Conservation (phyloP, 371 early-diverging fungal genomes). For the Syncephalis fuscata region DNA sequence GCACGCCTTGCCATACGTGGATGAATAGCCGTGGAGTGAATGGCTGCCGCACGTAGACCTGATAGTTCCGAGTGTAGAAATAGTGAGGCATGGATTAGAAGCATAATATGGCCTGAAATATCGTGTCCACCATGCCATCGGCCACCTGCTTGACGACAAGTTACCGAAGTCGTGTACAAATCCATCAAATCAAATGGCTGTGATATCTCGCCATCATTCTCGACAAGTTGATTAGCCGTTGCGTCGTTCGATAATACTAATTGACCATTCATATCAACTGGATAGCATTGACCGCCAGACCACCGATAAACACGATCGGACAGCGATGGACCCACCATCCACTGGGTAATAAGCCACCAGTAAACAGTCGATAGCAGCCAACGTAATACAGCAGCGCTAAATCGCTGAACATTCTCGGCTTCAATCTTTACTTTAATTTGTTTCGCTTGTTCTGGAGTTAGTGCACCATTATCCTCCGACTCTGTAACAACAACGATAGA, state of each 20-base stretch:
- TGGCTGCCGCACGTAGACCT: background rate
- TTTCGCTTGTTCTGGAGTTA: background rate
- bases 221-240: too few species aligned
- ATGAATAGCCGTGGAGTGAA: background rate
- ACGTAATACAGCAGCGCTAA: slow-evolving; percentile 16
- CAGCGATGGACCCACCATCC: slow-evolving; percentile 64
- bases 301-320: slow-evolving; percentile 58
- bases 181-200: too few species aligned
- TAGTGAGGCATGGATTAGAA: slow-evolving; percentile 67
- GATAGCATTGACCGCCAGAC: slow-evolving; percentile 45
- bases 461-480: background rate
- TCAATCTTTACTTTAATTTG: background rate
- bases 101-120: slow-evolving; percentile 78
- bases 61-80: slow-evolving; percentile 56
- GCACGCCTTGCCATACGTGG: background rate
- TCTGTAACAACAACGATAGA: slow-evolving; percentile 5
- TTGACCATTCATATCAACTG: slow-evolving; percentile 8
- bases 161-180: slow-evolving; percentile 1
- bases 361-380: slow-evolving; percentile 54
- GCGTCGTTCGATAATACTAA: too few species aligned
- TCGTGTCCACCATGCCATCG: slow-evolving; percentile 63
- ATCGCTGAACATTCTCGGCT: slow-evolving; percentile 4
- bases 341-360: slow-evolving; percentile 71
- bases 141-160: slow-evolving; percentile 49
- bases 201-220: too few species aligned